These are phyloP conservation scores for Astragalus membranaceus DNA, from an alignment of 306 rosid species.

Conservation along the genomic window DNA sequence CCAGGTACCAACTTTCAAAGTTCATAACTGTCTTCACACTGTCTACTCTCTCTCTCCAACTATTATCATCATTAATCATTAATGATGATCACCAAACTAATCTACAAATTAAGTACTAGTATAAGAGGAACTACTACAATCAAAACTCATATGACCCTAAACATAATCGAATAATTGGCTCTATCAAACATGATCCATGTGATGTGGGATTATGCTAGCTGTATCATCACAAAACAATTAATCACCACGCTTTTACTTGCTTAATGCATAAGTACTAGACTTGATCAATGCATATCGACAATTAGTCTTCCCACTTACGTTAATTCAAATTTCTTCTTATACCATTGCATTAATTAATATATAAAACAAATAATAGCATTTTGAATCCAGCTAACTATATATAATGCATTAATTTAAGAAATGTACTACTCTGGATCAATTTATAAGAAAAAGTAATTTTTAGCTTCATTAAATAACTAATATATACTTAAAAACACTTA, in stretches of 20 bases:
- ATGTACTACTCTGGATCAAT: no score
- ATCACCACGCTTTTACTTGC: neutral
- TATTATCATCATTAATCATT: neutral
- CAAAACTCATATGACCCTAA: neutral
- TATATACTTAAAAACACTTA: no score
- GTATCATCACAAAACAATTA: neutral
- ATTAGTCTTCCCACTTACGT: neutral
- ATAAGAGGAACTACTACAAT: neutral
- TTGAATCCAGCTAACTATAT: neutral
- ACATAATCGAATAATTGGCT: neutral
- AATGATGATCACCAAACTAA: neutral
- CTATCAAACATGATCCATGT: slow-evolving; percentile 3
- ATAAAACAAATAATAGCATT: neutral
- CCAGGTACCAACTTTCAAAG: neutral
- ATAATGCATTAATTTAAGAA: neutral
- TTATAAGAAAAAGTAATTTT: no score
- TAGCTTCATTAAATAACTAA: no score
- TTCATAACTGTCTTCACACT: neutral
- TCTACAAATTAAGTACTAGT: neutral
- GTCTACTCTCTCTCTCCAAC: neutral
- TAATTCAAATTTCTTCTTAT: neutral
- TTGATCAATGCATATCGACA: neutral
- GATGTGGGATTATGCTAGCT: neutral
- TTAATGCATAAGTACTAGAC: neutral
- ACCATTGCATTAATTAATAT: neutral